phyloP scores from a whole-genome alignment of 2,329 filamentous ascomycete species.

The Xylaria polymorpha region DNA sequence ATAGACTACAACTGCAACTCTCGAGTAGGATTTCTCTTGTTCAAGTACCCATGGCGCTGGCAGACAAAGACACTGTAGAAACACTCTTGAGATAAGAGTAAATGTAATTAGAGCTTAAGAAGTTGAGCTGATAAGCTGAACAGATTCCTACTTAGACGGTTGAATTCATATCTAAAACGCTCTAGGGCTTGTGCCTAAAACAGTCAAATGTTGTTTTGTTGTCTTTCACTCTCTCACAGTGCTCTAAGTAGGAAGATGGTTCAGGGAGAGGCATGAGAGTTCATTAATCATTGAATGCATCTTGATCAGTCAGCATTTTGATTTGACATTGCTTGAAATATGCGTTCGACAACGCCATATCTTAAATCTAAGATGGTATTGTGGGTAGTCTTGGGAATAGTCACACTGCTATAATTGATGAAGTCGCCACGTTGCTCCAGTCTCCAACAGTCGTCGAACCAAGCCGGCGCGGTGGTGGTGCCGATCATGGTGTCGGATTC shows the following conservation, averaged over 20 bases:
- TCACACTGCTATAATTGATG: slow-evolving; percentile 37
- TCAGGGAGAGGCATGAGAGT: not conserved
- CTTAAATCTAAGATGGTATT: slow-evolving; percentile 39
- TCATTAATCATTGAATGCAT: not conserved
- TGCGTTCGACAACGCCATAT: slow-evolving; percentile 38
- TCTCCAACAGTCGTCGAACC: slow-evolving; percentile 42
- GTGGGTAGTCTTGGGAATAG: slow-evolving; percentile 38
- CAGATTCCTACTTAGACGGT: too few relatives aligned
- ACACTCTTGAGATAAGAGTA: too few relatives aligned
- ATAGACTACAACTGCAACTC: too few relatives aligned
- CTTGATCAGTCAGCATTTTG: not conserved
- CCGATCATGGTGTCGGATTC: slow-evolving; percentile 43
- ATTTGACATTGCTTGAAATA: slow-evolving; percentile 27
- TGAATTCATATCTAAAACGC: not conserved
- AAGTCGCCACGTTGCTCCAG: slow-evolving; percentile 36
- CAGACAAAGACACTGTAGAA: too few relatives aligned
- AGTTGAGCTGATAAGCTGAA: too few relatives aligned
- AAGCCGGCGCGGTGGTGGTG: slow-evolving; percentile 31
- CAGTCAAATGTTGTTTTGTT: not conserved
- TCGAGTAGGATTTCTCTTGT: too few relatives aligned
- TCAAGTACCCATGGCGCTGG: too few relatives aligned
- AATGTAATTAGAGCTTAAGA: too few relatives aligned
- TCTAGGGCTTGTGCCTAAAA: not conserved
- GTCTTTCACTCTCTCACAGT: not conserved
- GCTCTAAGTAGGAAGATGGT: not conserved